Evolutionary conservation across 495 filamentous ascomycete species (phyloP).

Genomic region (Talaromyces stipitatus): DNA sequence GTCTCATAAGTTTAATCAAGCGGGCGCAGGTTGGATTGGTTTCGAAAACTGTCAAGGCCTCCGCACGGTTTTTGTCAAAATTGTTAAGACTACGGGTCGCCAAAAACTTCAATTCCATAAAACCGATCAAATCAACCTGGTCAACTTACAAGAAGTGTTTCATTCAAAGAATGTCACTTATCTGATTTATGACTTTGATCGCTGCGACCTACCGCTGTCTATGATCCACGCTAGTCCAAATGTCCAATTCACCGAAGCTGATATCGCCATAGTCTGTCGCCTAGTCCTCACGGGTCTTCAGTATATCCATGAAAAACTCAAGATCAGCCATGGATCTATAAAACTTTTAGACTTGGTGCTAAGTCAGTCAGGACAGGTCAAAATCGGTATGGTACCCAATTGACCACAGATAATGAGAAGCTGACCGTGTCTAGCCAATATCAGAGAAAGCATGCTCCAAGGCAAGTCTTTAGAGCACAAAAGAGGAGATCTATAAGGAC

Average conservation of each 20-base stretch:
- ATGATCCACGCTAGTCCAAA: not conserved
- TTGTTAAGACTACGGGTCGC: not conserved
- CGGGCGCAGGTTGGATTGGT: constrained; percentile 6
- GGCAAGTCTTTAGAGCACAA: not conserved
- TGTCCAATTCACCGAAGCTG: constrained; percentile 8
- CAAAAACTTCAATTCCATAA: not conserved
- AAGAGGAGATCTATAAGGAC: not conserved
- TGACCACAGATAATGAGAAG: not conserved
- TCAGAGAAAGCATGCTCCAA: constrained; percentile 8
- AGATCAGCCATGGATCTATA: constrained; percentile 4
- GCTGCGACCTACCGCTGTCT: constrained; percentile 4
- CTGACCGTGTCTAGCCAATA: constrained; percentile 8
- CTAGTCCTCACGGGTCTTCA: constrained; percentile 6
- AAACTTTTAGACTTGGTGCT: constrained; percentile 6
- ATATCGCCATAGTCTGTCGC: constrained; percentile 10
- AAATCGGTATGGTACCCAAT: constrained; percentile 8
- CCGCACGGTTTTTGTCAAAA: not conserved
- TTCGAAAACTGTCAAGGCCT: constrained; percentile 2
- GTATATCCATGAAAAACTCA: constrained; percentile 8
- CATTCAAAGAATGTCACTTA: not conserved
- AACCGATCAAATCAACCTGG: not conserved
- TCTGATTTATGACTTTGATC: constrained; percentile 9
- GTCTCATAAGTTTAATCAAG: constrained; percentile 8
- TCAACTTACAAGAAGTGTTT: not conserved
- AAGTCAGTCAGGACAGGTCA: constrained; percentile 1